Conservation (phyloP, 2,329 filamentous ascomycete species). For the Metarhizium robertsii region DNA sequence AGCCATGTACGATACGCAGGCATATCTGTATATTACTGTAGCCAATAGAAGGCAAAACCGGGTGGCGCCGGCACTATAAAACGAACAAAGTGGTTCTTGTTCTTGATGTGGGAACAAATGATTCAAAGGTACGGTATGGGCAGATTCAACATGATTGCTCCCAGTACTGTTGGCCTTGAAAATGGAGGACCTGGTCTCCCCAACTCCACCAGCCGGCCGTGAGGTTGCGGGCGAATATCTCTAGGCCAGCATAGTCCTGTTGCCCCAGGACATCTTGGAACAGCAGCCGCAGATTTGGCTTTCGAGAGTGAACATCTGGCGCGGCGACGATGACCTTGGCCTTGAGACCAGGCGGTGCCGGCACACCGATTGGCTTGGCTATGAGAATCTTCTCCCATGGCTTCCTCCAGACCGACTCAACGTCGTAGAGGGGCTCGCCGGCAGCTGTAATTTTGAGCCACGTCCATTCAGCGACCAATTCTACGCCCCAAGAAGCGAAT, state of each 20-base stretch:
- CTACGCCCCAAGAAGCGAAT: constrained; percentile 58
- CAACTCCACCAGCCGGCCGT: constrained; percentile 71
- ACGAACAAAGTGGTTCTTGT: constrained; percentile 12
- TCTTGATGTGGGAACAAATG: not conserved
- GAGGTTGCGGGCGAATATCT: constrained; percentile 67
- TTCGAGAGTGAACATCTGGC: constrained; percentile 69
- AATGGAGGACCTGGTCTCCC: constrained; percentile 65
- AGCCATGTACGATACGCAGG: constrained; percentile 17
- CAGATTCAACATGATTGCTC: not conserved
- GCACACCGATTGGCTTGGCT: constrained; percentile 33
- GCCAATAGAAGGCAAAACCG: constrained; percentile 11
- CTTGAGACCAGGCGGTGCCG: constrained; percentile 14
- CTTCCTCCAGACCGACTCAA: constrained; percentile 58
- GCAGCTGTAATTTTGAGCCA: constrained; percentile 64
- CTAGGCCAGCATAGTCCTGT: constrained; percentile 48
- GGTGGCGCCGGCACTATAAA: constrained; percentile 13
- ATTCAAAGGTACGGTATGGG: not conserved
- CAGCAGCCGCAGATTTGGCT: constrained; percentile 58
- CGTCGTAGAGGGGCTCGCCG: constrained; percentile 54
- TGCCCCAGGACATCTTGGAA: constrained; percentile 45
- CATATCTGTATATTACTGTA: constrained; percentile 24
- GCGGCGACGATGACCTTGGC: constrained; percentile 56
- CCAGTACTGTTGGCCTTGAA: constrained; percentile 53
- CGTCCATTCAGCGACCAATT: constrained; percentile 60
- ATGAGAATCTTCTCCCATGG: constrained; percentile 69